Evolutionary conservation across 805 yeast genomes (phyloP), one percentile per base, ranked within the genome.

Genomic region (Sungouiozyma intestinalis): DNA sequence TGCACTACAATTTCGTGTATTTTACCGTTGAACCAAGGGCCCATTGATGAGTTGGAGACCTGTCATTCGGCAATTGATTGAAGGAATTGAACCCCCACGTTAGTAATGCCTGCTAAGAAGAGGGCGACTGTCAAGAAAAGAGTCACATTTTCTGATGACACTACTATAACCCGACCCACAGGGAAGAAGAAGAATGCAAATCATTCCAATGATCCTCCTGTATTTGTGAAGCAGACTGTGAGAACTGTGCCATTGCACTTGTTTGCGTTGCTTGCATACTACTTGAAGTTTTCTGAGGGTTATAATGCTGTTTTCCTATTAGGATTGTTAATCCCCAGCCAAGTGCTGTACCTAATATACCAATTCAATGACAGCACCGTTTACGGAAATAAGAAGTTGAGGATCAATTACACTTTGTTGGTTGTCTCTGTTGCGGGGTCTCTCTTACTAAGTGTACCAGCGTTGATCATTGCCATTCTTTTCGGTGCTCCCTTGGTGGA

Each of bases 401-500:
- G 60, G 43, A 50, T 52, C 8, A 60, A 61, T 19, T 21, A 44
- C 16, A 42, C 57, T 2, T 40, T 60, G 35, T 36, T 56, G 2
- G 31, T 61, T 0, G 40, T 55, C 16, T 48, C 63, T 2, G 37
- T 57, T 3, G 49, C 48, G 27, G 57, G 57, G 11, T 35, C 62
- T 2, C 29, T 55, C 15, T 18, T 53, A 9, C 37, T 62, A 9
- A 51, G 62, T 35, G 8, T 57, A 4, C 58, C 63, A 2, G 45
- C 58, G 2, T 46, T 49, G 41, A 31, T 62, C 2, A 45, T 70
- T 1, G 57, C 81, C 37, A 66, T 86, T 1, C 52, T 86, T 11
- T 76, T 85, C 54, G 97, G 97, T 6, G 94, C 95, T 0, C 95
- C 96, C 13, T 65, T 82, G 35, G 63, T 75, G 1, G 65, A 74